These are phyloP conservation scores for Colletotrichum endophyticum DNA, from an alignment of 2,329 filamentous ascomycete species.

Conservation along the genomic window DNA sequence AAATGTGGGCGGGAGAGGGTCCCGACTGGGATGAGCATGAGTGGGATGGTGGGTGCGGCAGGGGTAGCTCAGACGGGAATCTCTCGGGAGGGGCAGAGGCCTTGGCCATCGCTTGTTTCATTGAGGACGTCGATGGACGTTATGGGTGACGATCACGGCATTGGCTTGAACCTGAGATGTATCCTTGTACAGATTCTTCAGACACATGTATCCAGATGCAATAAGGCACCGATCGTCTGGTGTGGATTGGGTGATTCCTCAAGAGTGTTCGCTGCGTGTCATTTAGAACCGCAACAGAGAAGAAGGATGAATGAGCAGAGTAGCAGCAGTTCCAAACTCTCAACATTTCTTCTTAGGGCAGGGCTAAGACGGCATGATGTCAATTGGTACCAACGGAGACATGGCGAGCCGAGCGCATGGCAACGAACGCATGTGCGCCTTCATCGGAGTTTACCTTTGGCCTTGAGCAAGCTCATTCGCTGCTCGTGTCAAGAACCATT, in stretches of 20 bases:
- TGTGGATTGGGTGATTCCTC: background rate
- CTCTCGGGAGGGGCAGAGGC: slow-evolving; percentile 6
- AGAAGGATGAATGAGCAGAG: background rate
- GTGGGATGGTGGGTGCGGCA: slow-evolving; percentile 8
- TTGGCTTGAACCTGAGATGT: background rate
- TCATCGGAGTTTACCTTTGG: background rate
- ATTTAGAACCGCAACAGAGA: background rate
- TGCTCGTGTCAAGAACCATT: background rate
- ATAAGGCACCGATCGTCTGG: background rate
- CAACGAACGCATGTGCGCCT: slow-evolving; percentile 5
- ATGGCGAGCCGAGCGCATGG: slow-evolving; percentile 7
- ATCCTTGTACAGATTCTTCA: background rate
- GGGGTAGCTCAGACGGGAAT: slow-evolving; percentile 19
- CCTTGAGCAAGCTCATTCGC: background rate
- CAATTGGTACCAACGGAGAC: slow-evolving; percentile 2
- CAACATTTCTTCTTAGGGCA: background rate
- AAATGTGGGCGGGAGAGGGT: slow-evolving; percentile 3
- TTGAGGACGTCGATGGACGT: background rate
- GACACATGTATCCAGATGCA: background rate
- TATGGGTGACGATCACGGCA: background rate
- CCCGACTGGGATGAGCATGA: slow-evolving; percentile 4
- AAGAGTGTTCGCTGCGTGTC: background rate
- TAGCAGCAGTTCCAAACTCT: background rate
- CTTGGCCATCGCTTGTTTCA: slow-evolving; percentile 18
- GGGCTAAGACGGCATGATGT: slow-evolving; percentile 7